Evolutionary conservation across 2,329 filamentous ascomycete genomes (phyloP).

Genomic region (Bretziella fagacearum): DNA sequence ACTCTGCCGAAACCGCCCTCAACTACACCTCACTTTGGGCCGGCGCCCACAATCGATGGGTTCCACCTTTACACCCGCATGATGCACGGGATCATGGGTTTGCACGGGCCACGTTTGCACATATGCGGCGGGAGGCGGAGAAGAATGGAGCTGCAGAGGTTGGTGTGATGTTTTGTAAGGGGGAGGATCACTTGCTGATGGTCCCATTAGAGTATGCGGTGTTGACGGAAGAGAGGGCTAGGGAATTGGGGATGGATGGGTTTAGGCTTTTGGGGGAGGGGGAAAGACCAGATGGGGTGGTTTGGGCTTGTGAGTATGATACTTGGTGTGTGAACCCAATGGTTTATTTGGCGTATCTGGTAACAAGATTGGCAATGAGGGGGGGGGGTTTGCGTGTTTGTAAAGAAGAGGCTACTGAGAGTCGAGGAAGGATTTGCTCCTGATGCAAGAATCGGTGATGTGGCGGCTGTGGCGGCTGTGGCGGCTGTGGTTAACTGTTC

Average conservation of each 20-base stretch:
- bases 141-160: slow-evolving; percentile 21
- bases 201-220: slow-evolving; percentile 23
- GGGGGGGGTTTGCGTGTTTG: slow-evolving; percentile 22
- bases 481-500: slow-evolving; percentile 29
- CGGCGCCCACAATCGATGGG: slow-evolving; percentile 38
- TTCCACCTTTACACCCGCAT: slow-evolving; percentile 23
- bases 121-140: slow-evolving; percentile 24
- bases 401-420: slow-evolving; percentile 21
- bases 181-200: slow-evolving; percentile 35
- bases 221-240: slow-evolving; percentile 21
- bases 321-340: slow-evolving; percentile 40
- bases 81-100: slow-evolving; percentile 28
- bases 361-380: slow-evolving; percentile 20
- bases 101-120: slow-evolving; percentile 26
- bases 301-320: slow-evolving; percentile 33
- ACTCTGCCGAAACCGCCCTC: slow-evolving; percentile 22
- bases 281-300: slow-evolving; percentile 27
- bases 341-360: slow-evolving; percentile 33
- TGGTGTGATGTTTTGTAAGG: slow-evolving; percentile 32
- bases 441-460: background rate
- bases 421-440: background rate
- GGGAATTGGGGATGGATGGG: slow-evolving; percentile 21
- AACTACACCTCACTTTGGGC: slow-evolving; percentile 42
- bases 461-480: slow-evolving; percentile 20
- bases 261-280: slow-evolving; percentile 23